Evolutionary conservation across 177 flowering plant genomes (phyloP).

Genomic region (Telopea speciosissima): DNA sequence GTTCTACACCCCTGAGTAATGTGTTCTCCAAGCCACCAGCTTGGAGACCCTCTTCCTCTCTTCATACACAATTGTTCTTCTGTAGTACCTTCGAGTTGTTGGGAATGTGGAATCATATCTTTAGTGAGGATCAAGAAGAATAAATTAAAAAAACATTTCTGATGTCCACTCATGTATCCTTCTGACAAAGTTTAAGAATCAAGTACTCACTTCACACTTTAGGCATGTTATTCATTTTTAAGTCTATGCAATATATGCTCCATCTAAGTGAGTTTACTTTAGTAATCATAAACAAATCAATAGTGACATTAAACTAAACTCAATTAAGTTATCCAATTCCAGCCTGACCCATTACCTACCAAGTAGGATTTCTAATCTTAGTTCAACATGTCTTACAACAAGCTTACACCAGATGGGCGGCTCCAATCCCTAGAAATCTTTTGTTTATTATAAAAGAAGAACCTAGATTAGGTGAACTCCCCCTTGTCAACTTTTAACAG

Average conservation of each 20-base stretch:
- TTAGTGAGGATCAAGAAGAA: neutral
- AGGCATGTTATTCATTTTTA: neutral
- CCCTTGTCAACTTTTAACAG: constrained; percentile 13
- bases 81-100: neutral
- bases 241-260: neutral
- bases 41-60: too few species aligned
- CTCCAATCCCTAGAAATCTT: constrained; percentile 13
- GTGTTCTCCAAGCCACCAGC: too few species aligned
- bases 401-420: neutral
- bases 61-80: too few species aligned
- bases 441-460: neutral
- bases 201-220: neutral
- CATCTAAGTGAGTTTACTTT: neutral
- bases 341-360: neutral
- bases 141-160: neutral
- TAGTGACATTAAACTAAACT: neutral
- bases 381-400: neutral
- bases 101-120: neutral
- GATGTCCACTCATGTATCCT: neutral
- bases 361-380: neutral
- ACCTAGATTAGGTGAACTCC: constrained; percentile 24
- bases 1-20: too few species aligned
- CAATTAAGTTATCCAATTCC: neutral
- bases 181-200: neutral
- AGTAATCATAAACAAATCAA: neutral